A percentile compares a stretch with the other conserved stretches of the same genome.
Evolutionary conservation across 2,329 filamentous ascomycete species (phyloP).

Genomic region (Colletotrichum sp.): DNA sequence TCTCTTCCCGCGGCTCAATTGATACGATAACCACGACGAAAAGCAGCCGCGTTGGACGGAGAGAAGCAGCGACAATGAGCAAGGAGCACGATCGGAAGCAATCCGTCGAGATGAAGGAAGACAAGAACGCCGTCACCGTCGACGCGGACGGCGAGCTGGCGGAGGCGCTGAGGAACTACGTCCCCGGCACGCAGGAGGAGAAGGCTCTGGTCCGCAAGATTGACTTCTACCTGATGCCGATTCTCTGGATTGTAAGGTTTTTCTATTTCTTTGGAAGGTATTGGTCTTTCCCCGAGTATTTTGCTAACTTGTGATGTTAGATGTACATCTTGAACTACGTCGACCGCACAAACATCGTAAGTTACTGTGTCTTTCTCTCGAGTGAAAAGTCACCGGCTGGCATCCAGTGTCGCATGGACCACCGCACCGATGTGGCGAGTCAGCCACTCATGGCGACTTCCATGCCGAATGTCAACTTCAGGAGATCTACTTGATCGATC

Average conservation of each 20-base stretch:
- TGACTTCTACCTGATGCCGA: constrained; percentile 11
- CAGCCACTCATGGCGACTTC: not conserved
- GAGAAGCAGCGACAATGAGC: not conserved
- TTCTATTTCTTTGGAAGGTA: not conserved
- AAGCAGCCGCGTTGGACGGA: not conserved
- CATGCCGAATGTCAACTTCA: not conserved
- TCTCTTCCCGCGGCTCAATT: not conserved
- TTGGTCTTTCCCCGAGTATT: not conserved
- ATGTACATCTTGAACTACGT: constrained; percentile 33
- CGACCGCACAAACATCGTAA: constrained; percentile 33
- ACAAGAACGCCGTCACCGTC: constrained; percentile 9
- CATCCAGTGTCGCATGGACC: not conserved
- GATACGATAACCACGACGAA: not conserved
- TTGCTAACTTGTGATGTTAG: not conserved
- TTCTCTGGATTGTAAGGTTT: not conserved
- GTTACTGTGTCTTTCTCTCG: not conserved
- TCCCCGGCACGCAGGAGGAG: constrained; percentile 27
- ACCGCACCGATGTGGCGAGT: not conserved
- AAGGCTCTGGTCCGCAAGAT: constrained; percentile 25
- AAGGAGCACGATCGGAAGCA: constrained; percentile 8
- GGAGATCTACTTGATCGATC: not conserved
- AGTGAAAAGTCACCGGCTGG: not conserved
- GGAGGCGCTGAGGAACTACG: constrained; percentile 29
- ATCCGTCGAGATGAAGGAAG: constrained; percentile 23
- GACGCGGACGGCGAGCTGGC: constrained; percentile 26